These are phyloP conservation scores for Saccharomycopsis babjevae DNA, from an alignment of 805 yeast species.

Conservation along the genomic window DNA sequence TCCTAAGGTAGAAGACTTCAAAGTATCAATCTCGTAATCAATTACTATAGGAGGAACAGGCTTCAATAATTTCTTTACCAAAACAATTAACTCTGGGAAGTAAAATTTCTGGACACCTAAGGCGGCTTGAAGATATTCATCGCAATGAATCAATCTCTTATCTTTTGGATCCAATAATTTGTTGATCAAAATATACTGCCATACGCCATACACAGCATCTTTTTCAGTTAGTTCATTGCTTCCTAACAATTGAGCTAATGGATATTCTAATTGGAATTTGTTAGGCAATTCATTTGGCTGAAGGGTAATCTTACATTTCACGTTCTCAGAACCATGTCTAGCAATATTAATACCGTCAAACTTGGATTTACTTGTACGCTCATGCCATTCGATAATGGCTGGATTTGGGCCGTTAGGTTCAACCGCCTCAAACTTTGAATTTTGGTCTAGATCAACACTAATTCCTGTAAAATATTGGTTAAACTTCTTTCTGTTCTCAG, in stretches of 20 bases:
- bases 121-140: conserved; percentile 34
- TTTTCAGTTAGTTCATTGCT: conserved; percentile 73
- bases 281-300: conserved; percentile 73
- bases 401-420: conserved; percentile 21
- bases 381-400: conserved; percentile 80
- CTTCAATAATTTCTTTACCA: conserved; percentile 51
- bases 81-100: conserved; percentile 56
- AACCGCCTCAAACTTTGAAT: conserved; percentile 11
- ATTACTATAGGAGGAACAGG: conserved; percentile 76
- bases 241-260: conserved; percentile 64
- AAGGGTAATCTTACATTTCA: conserved; percentile 62
- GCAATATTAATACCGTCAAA: conserved; percentile 89
- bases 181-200: conserved; percentile 71
- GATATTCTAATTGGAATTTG: conserved; percentile 52
- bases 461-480: conserved; percentile 75
- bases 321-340: conserved; percentile 59
- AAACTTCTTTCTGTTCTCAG: conserved; percentile 48
- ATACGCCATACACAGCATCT: conserved; percentile 66
- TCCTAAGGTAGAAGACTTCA: conserved; percentile 69
- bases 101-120: conserved; percentile 44
- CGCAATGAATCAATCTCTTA: conserved; percentile 42
- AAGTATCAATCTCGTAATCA: conserved; percentile 68
- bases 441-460: conserved; percentile 57
- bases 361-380: conserved; percentile 32
- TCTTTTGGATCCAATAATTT: conserved; percentile 50